phyloP scores from a whole-genome alignment of 768 basidiomycete genomes.

The Trametes cubensis region DNA sequence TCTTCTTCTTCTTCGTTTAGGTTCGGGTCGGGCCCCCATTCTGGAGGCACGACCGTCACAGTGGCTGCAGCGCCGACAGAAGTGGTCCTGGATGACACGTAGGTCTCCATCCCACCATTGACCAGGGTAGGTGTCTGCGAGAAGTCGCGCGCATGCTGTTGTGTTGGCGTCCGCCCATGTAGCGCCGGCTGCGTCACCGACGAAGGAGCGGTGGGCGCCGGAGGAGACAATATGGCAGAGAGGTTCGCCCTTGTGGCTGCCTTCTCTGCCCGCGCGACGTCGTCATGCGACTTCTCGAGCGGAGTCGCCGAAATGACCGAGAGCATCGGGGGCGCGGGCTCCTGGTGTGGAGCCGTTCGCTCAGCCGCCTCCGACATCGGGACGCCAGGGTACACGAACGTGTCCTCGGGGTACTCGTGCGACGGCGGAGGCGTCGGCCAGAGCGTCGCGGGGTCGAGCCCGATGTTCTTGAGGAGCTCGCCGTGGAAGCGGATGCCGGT shows the following conservation, averaged over 20 bases:
- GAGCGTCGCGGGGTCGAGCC: conserved; percentile 33
- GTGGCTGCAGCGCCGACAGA: no score
- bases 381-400: conserved; percentile 10
- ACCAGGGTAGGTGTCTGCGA: conserved; percentile 12
- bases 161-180: not conserved
- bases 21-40: conserved; percentile 10
- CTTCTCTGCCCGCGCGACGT: conserved; percentile 6
- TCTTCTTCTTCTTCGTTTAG: conserved; percentile 62
- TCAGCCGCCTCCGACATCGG: not conserved
- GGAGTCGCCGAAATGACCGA: conserved; percentile 27
- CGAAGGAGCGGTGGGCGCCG: not conserved
- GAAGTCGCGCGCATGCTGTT: conserved; percentile 11
- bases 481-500: conserved; percentile 44
- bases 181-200: not conserved
- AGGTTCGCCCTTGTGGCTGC: not conserved
- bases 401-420: conserved; percentile 16
- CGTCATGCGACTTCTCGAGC: conserved; percentile 7
- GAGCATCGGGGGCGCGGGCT: not conserved
- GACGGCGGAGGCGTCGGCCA: conserved; percentile 27
- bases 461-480: conserved; percentile 36
- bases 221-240: not conserved
- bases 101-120: conserved; percentile 2
- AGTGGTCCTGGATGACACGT: not conserved
- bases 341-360: not conserved
- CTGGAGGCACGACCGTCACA: not conserved